Conservation (phyloP, 148 eudicot species). For the Nepenthes gracilis region DNA sequence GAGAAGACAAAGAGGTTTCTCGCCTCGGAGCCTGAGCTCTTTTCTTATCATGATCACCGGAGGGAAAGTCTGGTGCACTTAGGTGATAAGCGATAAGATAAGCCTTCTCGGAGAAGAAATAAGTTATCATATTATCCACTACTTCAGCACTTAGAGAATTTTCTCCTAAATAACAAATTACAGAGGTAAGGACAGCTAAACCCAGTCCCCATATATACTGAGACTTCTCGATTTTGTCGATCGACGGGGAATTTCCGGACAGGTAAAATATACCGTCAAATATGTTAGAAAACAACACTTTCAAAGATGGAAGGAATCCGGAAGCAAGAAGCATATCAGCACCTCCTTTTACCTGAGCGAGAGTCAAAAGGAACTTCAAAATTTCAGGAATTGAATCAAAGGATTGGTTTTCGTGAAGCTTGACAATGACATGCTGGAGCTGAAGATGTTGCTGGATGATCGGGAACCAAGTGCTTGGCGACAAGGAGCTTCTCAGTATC, state of each 20-base stretch:
- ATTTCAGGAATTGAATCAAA: slow-evolving; percentile 28
- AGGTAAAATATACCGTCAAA: slow-evolving; percentile 24
- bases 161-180: slow-evolving; percentile 64
- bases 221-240: slow-evolving; percentile 36
- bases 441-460: slow-evolving; percentile 64
- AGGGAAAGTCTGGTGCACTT: slow-evolving; percentile 54
- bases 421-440: slow-evolving; percentile 49
- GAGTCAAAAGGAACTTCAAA: slow-evolving; percentile 73
- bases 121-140: slow-evolving; percentile 55
- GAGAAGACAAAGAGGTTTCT: slow-evolving; percentile 45
- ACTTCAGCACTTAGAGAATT: slow-evolving; percentile 39
- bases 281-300: slow-evolving; percentile 36
- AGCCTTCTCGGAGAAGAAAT: slow-evolving; percentile 61
- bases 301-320: slow-evolving; percentile 57
- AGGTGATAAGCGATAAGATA: slow-evolving; percentile 54
- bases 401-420: slow-evolving; percentile 42
- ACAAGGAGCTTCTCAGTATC: slow-evolving; percentile 42
- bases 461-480: slow-evolving; percentile 76
- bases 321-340: slow-evolving; percentile 72
- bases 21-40: slow-evolving; percentile 58
- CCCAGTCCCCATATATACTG: slow-evolving; percentile 69
- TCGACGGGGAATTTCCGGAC: slow-evolving; percentile 18
- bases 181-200: slow-evolving; percentile 63
- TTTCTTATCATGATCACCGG: slow-evolving; percentile 55
- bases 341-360: slow-evolving; percentile 65